Base-by-base conservation (phyloP, 192 early-diverging fungal genomes). In the Pilaira anomala region DNA sequence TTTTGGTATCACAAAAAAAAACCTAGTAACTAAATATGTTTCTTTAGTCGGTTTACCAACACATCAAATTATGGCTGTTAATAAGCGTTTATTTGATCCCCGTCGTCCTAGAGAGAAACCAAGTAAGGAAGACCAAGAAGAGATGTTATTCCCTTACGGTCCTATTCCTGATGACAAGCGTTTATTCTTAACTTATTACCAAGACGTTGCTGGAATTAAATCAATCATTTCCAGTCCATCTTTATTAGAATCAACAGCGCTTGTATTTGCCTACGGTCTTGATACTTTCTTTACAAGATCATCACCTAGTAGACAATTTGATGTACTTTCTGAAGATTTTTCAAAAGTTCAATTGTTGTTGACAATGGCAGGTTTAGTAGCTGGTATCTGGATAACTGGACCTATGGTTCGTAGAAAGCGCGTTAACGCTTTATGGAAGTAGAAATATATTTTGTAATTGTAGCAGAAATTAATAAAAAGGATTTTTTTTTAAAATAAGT, bases 251-350 rank as follows among this genome's bases (percentile, higher is more conserved):
- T 97, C 94, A 19, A 99, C 97, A 7, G 87, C 94, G 13, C 76
- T 99, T 33, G 90, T 96, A 8, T 75, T 88, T 16, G 86, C 89
- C 0, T 97, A 87, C 70, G 97, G 97, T 14, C 79, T 93, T 44
- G 97, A 99, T 66, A 57, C 96, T 53, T 99, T 94, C 81, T 88
- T 91, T 60, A 89, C 87, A 4, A 85, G 88, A 41, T 78, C 85
- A 26, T 86, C 84, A 48, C 96, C 97, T 19, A 91, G 88, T 49
- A 91, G 91, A 65, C 84, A 87, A 6, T 99, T 99, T 78, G 97
- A 99, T 77, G 81, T 91, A 50, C 75, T 99, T 62, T 90, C 88
- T 74, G 91, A 95, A 70, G 87, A 90, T 61, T 99, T 99, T 77
- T 92, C 84, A 70, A 95, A 96, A 66, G 72, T 78, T 16, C 86